Evolutionary conservation across 495 filamentous ascomycete species (phyloP).

Genomic region (Penicillium arizonense): DNA sequence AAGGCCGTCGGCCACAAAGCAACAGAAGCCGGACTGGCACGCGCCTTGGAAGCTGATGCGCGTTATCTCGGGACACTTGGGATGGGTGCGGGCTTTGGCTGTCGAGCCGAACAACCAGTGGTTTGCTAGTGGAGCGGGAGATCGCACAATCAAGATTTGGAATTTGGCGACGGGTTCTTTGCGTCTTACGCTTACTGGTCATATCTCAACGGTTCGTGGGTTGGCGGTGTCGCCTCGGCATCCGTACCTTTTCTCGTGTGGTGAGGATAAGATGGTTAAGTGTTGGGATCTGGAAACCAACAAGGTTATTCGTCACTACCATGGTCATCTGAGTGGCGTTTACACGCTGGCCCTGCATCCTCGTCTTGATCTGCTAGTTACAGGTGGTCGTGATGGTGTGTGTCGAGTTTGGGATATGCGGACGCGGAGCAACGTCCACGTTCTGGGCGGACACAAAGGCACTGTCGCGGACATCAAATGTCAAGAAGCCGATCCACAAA

Average conservation of each 20-base stretch:
- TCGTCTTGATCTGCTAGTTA: constrained; percentile 90
- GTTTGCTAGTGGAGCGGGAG: constrained; percentile 95
- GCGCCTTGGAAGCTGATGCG: constrained; percentile 98
- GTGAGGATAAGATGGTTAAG: constrained; percentile 99
- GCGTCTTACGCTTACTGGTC: constrained; percentile 86
- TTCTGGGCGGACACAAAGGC: constrained; percentile 82
- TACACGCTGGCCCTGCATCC: constrained; percentile 91
- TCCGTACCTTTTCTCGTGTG: constrained; percentile 96
- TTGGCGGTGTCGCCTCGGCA: constrained; percentile 90
- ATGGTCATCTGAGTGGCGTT: constrained; percentile 95
- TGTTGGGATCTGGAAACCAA: constrained; percentile 99
- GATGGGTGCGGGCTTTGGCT: constrained; percentile 90
- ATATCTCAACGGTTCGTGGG: constrained; percentile 95
- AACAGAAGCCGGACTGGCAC: constrained; percentile 88
- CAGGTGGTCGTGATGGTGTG: constrained; percentile 91
- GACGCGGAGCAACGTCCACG: constrained; percentile 91
- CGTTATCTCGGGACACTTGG: constrained; percentile 93
- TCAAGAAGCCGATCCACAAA: constrained; percentile 94
- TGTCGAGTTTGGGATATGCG: constrained; percentile 99
- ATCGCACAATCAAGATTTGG: constrained; percentile 99
- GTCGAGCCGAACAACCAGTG: constrained; percentile 96
- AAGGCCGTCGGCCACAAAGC: constrained; percentile 64
- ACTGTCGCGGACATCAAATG: constrained; percentile 88
- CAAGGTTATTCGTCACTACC: constrained; percentile 97
- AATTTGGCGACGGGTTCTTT: constrained; percentile 84